phyloP scores from a whole-genome alignment of 2,329 filamentous ascomycete genomes.

The Trichoderma atrobrunneum region DNA sequence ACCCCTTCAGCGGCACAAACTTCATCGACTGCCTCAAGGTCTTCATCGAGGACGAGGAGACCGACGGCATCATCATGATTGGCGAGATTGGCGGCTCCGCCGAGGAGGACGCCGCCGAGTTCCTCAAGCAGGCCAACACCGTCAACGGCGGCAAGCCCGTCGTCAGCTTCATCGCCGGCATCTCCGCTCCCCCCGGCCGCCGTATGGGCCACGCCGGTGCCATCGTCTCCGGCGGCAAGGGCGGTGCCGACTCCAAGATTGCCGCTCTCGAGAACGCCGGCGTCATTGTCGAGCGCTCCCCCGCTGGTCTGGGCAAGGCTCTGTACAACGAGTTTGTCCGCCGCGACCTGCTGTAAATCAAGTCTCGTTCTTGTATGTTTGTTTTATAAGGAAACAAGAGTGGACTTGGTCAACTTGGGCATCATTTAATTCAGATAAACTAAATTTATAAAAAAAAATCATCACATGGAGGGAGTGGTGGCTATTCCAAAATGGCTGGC shows the following conservation, averaged over 20 bases:
- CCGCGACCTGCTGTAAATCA: constrained; percentile 80
- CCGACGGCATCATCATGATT: constrained; percentile 99
- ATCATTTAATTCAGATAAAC: background rate
- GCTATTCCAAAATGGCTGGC: background rate
- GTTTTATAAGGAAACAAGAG: background rate
- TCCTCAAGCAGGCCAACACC: constrained; percentile 88
- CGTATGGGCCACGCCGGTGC: constrained; percentile 99
- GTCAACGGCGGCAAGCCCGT: constrained; percentile 84
- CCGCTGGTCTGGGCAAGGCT: constrained; percentile 87
- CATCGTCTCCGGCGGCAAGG: constrained; percentile 96
- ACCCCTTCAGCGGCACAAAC: constrained; percentile 98
- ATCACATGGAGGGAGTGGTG: constrained; percentile 12
- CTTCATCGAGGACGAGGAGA: constrained; percentile 93
- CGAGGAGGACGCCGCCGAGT: constrained; percentile 97
- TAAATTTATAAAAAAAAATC: constrained; percentile 4
- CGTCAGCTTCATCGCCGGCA: constrained; percentile 97
- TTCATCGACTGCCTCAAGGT: constrained; percentile 99
- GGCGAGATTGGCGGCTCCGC: constrained; percentile 97
- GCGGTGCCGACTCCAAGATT: constrained; percentile 98
- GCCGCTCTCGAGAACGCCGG: constrained; percentile 87
- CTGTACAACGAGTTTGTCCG: constrained; percentile 94
- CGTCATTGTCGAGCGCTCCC: constrained; percentile 93
- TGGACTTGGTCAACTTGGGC: background rate
- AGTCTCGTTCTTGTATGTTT: background rate
- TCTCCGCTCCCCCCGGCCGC: constrained; percentile 91